Base-by-base conservation (phyloP, 2,329 filamentous ascomycete genomes). In the Pestalotiopsis sp. region DNA sequence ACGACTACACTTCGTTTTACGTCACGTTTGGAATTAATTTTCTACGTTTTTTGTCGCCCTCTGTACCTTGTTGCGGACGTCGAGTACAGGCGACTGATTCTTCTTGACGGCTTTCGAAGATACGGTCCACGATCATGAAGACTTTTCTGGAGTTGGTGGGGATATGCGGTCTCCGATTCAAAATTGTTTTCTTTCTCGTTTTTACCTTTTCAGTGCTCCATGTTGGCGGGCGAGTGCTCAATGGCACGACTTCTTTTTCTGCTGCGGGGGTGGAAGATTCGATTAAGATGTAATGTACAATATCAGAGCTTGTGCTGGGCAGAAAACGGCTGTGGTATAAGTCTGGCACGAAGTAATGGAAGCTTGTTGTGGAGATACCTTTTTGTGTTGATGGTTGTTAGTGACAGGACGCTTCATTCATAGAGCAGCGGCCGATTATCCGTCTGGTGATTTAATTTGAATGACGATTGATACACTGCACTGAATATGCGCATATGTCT, bases 231-330 rank as follows among this genome's bases (percentile, higher is more conserved):
- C n/a, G 39, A 57, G 14, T 45, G 14, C 12, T 14, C 25, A 57
- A 27, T 4, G 6, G 60, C 39, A 23, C 38, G 14, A 31, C 17
- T 23, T 64, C n/a, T 38, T 49, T 36, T 64, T 25, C 62, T 39
- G 39, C 25, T 49, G n/a, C 13, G 25, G 49, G 13, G 17, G 63
- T 13, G 52, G 63, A 58, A 39, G 63, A 66, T 57, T 66, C 31
- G 31, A 31, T 65, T 14, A 66, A 66, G 39, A 66, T 25, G 52
- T 66, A 66, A 66, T 66, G 63, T 66, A 66, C 63, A 66, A 66
- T 66, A 66, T 57, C 36, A 45, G 39, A 66, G 41, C 63, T 66
- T 31, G 36, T 57, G 25, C 52, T 36, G 49, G 49, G 27, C 27
- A 57, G 49, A 23, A 4, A 45, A 49, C 20, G 6, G 39, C 20